phyloP scores from a whole-genome alignment of 768 basidiomycete species.

The Leccinum rimulosum region DNA sequence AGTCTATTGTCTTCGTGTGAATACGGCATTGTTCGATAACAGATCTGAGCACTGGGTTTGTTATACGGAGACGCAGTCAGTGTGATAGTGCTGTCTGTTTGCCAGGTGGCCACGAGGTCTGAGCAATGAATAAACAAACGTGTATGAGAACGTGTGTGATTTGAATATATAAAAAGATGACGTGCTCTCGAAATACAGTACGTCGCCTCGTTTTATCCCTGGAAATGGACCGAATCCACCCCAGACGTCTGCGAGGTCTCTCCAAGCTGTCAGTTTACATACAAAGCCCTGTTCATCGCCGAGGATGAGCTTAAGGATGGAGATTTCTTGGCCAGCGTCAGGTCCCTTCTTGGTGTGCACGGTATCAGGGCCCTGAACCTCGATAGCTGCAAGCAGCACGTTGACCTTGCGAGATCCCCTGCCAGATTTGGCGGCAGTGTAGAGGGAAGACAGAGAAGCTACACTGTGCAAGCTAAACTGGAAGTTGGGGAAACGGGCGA shows the following conservation, averaged over 20 bases:
- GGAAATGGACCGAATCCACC: conserved; percentile 43
- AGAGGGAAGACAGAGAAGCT: conserved; percentile 45
- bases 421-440: conserved; percentile 27
- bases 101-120: conserved; percentile 56
- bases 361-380: conserved; percentile 73
- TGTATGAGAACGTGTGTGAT: conserved; percentile 19
- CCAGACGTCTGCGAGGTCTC: conserved; percentile 73
- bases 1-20: conserved; percentile 55
- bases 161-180: conserved; percentile 14
- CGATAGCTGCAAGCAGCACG: conserved; percentile 64
- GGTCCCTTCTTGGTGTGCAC: conserved; percentile 65
- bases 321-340: conserved; percentile 69
- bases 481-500: conserved; percentile 70
- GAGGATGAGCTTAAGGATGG: conserved; percentile 65
- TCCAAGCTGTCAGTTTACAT: conserved; percentile 75
- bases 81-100: conserved; percentile 42
- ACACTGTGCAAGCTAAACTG: conserved; percentile 67
- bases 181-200: conserved; percentile 69
- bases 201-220: conserved; percentile 65
- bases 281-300: conserved; percentile 70
- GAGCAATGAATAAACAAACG: conserved; percentile 7
- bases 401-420: conserved; percentile 50
- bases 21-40: conserved; percentile 76
- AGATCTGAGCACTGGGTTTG: conserved; percentile 61
- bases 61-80: conserved; percentile 70